A percentile compares a stretch with the other conserved stretches of the same genome.
phyloP scores from a whole-genome alignment of 2,329 filamentous ascomycete species.

The Fusarium anthophilum region DNA sequence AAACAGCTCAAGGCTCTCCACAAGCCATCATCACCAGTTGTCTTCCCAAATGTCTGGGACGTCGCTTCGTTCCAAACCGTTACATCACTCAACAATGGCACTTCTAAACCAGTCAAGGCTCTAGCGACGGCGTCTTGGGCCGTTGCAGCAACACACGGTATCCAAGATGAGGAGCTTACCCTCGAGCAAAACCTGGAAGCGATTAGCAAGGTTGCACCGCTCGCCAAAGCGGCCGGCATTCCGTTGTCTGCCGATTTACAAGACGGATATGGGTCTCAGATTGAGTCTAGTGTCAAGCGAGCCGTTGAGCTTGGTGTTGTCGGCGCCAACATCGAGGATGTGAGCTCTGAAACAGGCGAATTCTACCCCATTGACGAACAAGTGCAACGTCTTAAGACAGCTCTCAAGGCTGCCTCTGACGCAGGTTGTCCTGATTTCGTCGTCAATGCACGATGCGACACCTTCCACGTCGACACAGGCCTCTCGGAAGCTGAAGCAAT shows the following conservation, averaged over 20 bases:
- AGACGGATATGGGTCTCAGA: slow-evolving; percentile 64
- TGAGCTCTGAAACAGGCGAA: slow-evolving; percentile 46
- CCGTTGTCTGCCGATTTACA: slow-evolving; percentile 68
- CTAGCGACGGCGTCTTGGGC: slow-evolving; percentile 63
- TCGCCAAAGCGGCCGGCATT: slow-evolving; percentile 52
- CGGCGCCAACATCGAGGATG: slow-evolving; percentile 69
- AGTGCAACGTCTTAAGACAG: slow-evolving; percentile 55
- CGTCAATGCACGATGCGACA: slow-evolving; percentile 67
- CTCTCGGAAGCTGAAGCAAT: slow-evolving; percentile 49
- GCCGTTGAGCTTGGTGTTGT: slow-evolving; percentile 62
- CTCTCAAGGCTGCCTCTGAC: slow-evolving; percentile 53
- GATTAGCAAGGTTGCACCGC: slow-evolving; percentile 54
- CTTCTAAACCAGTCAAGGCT: slow-evolving; percentile 50
- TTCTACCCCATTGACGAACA: slow-evolving; percentile 55
- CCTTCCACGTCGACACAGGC: slow-evolving; percentile 50
- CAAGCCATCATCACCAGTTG: slow-evolving; percentile 58
- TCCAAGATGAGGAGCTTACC: slow-evolving; percentile 59
- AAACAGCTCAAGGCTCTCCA: slow-evolving; percentile 57
- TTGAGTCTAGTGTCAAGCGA: slow-evolving; percentile 55
- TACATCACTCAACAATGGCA: slow-evolving; percentile 51
- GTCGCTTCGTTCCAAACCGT: slow-evolving; percentile 57
- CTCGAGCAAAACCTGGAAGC: slow-evolving; percentile 61
- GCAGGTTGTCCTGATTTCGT: slow-evolving; percentile 64
- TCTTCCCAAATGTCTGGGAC: slow-evolving; percentile 67
- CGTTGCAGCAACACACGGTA: slow-evolving; percentile 56